These are phyloP conservation scores for Zizania latifolia DNA, from an alignment of 176 grass and related monocot species.

Conservation along the genomic window DNA sequence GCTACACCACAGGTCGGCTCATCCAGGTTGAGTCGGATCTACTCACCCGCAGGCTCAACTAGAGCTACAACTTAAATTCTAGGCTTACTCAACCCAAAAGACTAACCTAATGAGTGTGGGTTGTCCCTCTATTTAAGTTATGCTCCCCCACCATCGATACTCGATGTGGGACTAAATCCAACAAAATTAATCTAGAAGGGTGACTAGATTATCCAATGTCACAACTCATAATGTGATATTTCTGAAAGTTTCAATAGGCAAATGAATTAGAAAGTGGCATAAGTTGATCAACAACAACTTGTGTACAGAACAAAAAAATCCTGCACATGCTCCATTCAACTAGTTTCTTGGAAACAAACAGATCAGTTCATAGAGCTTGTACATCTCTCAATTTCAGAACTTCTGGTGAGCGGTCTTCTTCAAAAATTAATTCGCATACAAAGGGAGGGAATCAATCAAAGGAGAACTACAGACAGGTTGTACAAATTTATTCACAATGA, in stretches of 20 bases:
- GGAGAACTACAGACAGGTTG: constrained; percentile 21
- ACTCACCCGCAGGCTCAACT: too few species aligned
- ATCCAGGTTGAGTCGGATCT: too few species aligned
- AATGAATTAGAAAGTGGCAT: not conserved
- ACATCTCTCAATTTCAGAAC: not conserved
- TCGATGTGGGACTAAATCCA: too few species aligned
- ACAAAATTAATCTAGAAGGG: not conserved
- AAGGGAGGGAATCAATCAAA: constrained; percentile 23
- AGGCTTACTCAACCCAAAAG: too few species aligned
- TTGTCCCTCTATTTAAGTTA: too few species aligned
- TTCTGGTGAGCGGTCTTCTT: not conserved
- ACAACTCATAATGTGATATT: too few species aligned
- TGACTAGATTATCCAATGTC: not conserved
- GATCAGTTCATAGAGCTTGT: not conserved
- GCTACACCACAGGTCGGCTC: too few species aligned
- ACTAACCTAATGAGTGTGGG: too few species aligned
- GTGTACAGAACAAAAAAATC: not conserved
- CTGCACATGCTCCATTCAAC: not conserved
- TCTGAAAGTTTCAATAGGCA: not conserved
- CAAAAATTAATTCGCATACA: not conserved
- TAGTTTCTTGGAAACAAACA: not conserved
- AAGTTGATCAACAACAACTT: not conserved
- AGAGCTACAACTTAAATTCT: too few species aligned
- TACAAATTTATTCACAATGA: constrained; percentile 51
- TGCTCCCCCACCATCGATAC: too few species aligned